phyloP scores from a whole-genome alignment of 352 stramenopile species.

The Globisporangium cederbergense region DNA sequence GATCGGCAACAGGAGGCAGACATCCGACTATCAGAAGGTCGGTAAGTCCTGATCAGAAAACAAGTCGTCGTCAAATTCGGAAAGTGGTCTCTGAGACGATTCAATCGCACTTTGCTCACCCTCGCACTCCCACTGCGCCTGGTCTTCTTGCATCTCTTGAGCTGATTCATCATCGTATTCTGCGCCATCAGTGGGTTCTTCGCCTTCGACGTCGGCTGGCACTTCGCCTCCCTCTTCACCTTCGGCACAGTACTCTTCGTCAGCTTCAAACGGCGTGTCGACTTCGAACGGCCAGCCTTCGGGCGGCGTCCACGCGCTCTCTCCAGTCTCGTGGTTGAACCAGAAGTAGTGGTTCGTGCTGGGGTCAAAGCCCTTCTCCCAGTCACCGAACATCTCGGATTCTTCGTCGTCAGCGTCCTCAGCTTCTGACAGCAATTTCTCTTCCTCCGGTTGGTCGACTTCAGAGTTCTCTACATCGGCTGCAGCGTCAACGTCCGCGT shows the following conservation, averaged over 20 bases:
- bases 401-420: constrained; percentile 75
- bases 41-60: constrained; percentile 53
- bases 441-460: constrained; percentile 4
- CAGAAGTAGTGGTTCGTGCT: constrained; percentile 86
- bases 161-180: constrained; percentile 10
- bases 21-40: constrained; percentile 28
- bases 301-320: constrained; percentile 75
- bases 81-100: constrained; percentile 28
- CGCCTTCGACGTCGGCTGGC: constrained; percentile 14
- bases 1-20: background rate
- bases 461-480: background rate
- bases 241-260: constrained; percentile 20
- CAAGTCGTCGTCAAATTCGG: constrained; percentile 55
- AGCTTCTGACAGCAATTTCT: constrained; percentile 25
- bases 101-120: constrained; percentile 19
- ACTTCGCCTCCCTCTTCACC: constrained; percentile 12
- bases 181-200: constrained; percentile 11
- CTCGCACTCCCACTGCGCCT: constrained; percentile 15
- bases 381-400: constrained; percentile 74
- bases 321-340: constrained; percentile 82
- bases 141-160: background rate
- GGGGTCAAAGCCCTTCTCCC: constrained; percentile 83
- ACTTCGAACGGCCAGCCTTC: constrained; percentile 75
- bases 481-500: constrained; percentile 7
- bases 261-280: constrained; percentile 58